Conservation (phyloP, 371 early-diverging fungal genomes). For the Haplosporangium sp. region DNA sequence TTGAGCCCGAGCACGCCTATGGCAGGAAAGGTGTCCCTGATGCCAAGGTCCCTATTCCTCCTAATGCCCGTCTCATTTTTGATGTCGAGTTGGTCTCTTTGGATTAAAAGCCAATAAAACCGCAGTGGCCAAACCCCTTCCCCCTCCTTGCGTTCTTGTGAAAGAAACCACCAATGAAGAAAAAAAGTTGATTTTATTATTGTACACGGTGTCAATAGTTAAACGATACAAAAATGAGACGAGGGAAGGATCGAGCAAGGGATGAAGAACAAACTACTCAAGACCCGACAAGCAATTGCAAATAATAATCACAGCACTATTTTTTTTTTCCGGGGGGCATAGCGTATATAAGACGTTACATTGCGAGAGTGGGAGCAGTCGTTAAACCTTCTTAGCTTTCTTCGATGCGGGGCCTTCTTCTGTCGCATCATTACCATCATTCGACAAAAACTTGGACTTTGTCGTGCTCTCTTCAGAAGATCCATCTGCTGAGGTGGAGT, state of each 20-base stretch:
- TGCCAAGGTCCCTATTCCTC: constrained; percentile 59
- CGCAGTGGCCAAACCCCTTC: not conserved
- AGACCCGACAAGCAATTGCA: not conserved
- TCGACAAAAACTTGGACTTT: constrained; percentile 10
- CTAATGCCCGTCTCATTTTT: constrained; percentile 61
- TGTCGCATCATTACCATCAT: constrained; percentile 1
- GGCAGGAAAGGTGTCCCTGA: constrained; percentile 66
- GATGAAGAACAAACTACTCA: not conserved
- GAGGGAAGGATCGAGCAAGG: not conserved
- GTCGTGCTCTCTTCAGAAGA: constrained; percentile 14
- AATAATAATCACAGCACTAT: no score
- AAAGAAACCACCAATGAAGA: not conserved
- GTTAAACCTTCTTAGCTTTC: constrained; percentile 23
- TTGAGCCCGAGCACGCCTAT: constrained; percentile 67
- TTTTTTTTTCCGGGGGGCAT: not conserved
- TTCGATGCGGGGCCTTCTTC: constrained; percentile 29
- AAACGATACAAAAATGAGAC: no score
- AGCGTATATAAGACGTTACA: not conserved
- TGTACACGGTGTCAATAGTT: not conserved
- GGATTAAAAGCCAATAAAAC: constrained; percentile 41
- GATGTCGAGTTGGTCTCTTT: constrained; percentile 63
- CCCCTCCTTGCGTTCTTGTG: not conserved
- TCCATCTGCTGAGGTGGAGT: constrained; percentile 16
- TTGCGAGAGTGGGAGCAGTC: not conserved
- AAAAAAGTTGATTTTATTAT: not conserved